Base-by-base conservation (phyloP, 192 early-diverging fungal genomes). In the Coemansia sp. region DNA sequence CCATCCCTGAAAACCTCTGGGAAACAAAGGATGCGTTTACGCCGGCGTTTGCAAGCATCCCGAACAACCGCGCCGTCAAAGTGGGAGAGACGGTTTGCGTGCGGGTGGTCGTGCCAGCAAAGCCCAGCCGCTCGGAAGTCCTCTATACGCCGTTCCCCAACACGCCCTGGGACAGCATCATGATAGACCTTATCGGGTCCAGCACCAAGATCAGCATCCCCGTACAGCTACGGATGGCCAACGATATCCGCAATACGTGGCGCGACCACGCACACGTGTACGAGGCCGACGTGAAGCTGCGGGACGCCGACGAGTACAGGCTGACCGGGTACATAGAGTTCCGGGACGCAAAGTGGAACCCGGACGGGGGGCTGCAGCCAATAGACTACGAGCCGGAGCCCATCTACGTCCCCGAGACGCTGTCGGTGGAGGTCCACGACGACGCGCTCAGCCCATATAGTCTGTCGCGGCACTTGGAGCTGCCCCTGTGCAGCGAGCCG, bases 331-430 rank as follows among this genome's bases (percentile, higher is more conserved):
- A 47, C 15, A 36, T 83, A 6, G 81, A 83, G 58, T 81, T 62
- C 58, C 47, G 65, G 8, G 63, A 72, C 16, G 81, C 69, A 3
- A 8, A 60, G 5, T 83, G 80, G 72, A 83, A 83, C 42, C 67
- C 79, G 30, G 79, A 83, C 51, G 42, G 17, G n/a, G 61, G 48
- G 6, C 53, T 78, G 40, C 51, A 59, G 3, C 48, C 52, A 2
- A 53, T 61, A 36, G 20, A 52, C 0, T 83, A 80, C 15, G 31
- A 51, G 3, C 76, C 81, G 10, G 53, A 64, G 23, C 15, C 34
- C 6, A 36, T 82, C 10, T 26, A 58, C 3, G 56, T 77, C 12
- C 48, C 51, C 17, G 58, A 53, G 23, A 15, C 28, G 20, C 38
- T 44, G 6, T 17, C 40, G 11, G 42, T 67, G 6, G 61, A 64